A percentile compares a stretch with the other conserved stretches of the same genome.
These are phyloP conservation scores for Daedaleopsis sinensis DNA, from an alignment of 768 basidiomycete species.

Conservation along the genomic window DNA sequence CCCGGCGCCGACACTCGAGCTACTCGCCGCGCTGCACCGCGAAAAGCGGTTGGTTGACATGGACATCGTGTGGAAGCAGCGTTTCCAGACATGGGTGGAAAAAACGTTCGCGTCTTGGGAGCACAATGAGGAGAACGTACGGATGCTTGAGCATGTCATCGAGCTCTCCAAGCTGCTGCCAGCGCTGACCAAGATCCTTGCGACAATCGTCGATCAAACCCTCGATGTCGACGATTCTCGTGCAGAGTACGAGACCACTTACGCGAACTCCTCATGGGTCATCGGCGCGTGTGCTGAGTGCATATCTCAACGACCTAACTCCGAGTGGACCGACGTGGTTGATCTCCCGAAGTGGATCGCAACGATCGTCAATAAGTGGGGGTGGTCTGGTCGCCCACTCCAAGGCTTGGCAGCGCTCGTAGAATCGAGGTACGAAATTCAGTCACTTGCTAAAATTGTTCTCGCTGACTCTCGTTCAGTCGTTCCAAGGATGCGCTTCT, in stretches of 20 bases:
- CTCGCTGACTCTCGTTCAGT: not conserved
- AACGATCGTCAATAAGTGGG: conserved; percentile 52
- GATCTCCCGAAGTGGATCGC: conserved; percentile 55
- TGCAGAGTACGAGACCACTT: conserved; percentile 34
- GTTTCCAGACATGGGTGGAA: conserved; percentile 53
- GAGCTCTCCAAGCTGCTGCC: conserved; percentile 56
- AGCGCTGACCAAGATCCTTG: conserved; percentile 42
- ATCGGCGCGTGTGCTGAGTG: conserved; percentile 61
- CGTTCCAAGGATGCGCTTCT: conserved; percentile 2
- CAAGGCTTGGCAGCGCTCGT: conserved; percentile 54
- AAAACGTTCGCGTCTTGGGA: conserved; percentile 46
- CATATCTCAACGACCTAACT: conserved; percentile 45
- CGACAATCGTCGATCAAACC: conserved; percentile 46
- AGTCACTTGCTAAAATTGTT: not conserved
- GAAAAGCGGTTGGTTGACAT: conserved; percentile 57
- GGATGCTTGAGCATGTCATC: conserved; percentile 58
- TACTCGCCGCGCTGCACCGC: conserved; percentile 52
- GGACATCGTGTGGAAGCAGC: conserved; percentile 61
- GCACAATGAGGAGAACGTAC: conserved; percentile 41
- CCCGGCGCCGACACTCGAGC: conserved; percentile 44
- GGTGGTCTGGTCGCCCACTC: conserved; percentile 58
- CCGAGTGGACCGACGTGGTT: conserved; percentile 50
- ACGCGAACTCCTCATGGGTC: conserved; percentile 53
- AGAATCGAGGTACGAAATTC: conserved; percentile 45
- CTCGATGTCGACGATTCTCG: conserved; percentile 35